Conservation (phyloP, 1,139 yeast species). For the Tardiomyces blankii region DNA sequence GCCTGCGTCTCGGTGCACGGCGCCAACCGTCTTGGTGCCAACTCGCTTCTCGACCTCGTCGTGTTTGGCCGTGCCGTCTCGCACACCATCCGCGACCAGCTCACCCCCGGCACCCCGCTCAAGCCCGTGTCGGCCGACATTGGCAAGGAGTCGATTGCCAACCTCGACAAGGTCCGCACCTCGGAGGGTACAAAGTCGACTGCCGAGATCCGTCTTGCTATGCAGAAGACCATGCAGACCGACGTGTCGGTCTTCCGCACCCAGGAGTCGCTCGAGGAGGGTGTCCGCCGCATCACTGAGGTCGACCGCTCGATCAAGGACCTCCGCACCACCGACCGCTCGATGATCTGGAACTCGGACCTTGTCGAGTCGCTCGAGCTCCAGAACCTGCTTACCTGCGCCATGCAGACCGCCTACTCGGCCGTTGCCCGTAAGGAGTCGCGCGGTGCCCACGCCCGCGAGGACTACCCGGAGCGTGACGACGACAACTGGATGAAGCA, state of each 20-base stretch:
- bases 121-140: constrained; percentile 70
- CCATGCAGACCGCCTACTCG: constrained; percentile 87
- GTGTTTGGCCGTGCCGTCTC: constrained; percentile 98
- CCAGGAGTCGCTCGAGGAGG: constrained; percentile 83
- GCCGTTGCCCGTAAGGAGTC: constrained; percentile 96
- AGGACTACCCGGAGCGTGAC: constrained; percentile 92
- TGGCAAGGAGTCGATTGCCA: constrained; percentile 81
- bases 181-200: constrained; percentile 76
- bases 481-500: constrained; percentile 98
- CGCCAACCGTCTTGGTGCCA: constrained; percentile 98
- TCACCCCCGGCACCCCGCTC: constrained; percentile 84
- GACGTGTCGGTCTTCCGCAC: constrained; percentile 97
- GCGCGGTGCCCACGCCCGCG: constrained; percentile 99
- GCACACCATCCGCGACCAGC: constrained; percentile 74
- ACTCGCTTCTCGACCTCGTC: constrained; percentile 93
- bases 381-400: constrained; percentile 95
- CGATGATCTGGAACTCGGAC: constrained; percentile 97
- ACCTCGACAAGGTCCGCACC: constrained; percentile 79
- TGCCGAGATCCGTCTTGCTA: constrained; percentile 77
- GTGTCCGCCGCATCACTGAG: constrained; percentile 68
- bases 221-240: constrained; percentile 95
- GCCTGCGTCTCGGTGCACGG: constrained; percentile 99
- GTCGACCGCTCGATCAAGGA: constrained; percentile 66
- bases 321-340: constrained; percentile 85
- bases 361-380: constrained; percentile 92